Conservation (phyloP, 345 rosid species). For the Iberis pinnata region DNA sequence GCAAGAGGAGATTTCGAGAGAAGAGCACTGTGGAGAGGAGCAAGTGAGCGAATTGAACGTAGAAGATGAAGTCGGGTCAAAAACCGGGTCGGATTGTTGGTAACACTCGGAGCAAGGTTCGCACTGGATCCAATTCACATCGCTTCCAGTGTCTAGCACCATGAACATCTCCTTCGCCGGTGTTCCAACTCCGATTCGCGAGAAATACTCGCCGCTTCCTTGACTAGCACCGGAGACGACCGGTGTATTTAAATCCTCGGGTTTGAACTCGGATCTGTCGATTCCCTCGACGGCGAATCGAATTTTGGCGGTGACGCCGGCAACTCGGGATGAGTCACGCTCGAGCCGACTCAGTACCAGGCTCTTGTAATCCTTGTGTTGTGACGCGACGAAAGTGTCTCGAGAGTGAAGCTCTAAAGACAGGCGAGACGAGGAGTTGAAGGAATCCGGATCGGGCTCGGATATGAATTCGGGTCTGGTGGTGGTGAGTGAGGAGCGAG, state of each 20-base stretch:
- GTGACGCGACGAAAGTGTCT: slow-evolving; percentile 38
- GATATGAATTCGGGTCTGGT: slow-evolving; percentile 12
- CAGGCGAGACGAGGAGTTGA: slow-evolving; percentile 34
- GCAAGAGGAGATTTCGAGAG: slow-evolving; percentile 52
- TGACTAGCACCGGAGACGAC: slow-evolving; percentile 64
- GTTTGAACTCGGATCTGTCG: slow-evolving; percentile 47
- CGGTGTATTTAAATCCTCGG: slow-evolving; percentile 57
- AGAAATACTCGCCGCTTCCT: slow-evolving; percentile 95
- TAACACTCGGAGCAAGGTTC: slow-evolving; percentile 73
- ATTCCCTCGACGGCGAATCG: slow-evolving; percentile 41
- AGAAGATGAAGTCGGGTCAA: slow-evolving; percentile 60
- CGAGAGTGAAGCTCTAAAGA: slow-evolving; percentile 59
- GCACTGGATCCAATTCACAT: slow-evolving; percentile 85
- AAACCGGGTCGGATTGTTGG: slow-evolving; percentile 77
- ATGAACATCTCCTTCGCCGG: slow-evolving; percentile 57
- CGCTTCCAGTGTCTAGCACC: slow-evolving; percentile 85
- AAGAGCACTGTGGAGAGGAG: slow-evolving; percentile 42
- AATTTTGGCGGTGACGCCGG: slow-evolving; percentile 37
- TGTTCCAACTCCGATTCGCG: slow-evolving; percentile 66
- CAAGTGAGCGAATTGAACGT: slow-evolving; percentile 50
- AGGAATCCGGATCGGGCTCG: slow-evolving; percentile 20
- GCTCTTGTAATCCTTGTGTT: slow-evolving; percentile 50
- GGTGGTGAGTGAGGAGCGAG: slow-evolving; percentile 23
- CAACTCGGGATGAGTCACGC: slow-evolving; percentile 72
- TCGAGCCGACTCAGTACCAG: slow-evolving; percentile 53